Conservation (phyloP, 768 basidiomycete species). For the Mycena crocata region DNA sequence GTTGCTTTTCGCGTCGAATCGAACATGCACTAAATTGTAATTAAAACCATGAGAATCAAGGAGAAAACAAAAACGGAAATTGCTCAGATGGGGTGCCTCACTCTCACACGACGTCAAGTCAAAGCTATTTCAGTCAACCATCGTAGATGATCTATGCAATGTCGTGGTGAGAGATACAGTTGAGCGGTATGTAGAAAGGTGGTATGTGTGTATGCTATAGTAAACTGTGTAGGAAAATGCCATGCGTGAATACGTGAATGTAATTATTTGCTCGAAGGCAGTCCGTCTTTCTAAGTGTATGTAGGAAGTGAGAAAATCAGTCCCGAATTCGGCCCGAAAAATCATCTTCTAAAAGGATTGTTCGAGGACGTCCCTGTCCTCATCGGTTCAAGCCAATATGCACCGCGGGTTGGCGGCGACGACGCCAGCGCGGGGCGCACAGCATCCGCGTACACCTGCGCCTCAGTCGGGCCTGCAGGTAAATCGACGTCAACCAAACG, state of each 20-base stretch:
- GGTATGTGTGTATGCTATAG: not conserved
- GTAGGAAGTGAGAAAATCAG: not conserved
- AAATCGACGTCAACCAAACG: conserved; percentile 43
- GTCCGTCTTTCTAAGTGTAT: not conserved
- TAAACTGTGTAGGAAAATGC: not conserved
- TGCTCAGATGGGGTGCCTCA: too few species aligned
- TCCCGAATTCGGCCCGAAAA: conserved; percentile 1
- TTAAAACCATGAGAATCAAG: too few species aligned
- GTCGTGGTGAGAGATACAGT: too few species aligned
- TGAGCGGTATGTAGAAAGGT: not conserved
- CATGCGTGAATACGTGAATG: not conserved
- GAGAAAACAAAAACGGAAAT: too few species aligned
- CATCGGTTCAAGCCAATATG: conserved; percentile 55
- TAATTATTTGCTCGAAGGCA: not conserved
- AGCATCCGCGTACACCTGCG: conserved; percentile 68
- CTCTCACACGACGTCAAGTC: too few species aligned
- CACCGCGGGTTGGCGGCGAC: conserved; percentile 46
- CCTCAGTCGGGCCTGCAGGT: conserved; percentile 57
- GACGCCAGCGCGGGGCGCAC: conserved; percentile 50
- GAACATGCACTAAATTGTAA: too few species aligned
- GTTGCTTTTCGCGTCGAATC: not conserved
- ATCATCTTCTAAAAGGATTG: conserved; percentile 66
- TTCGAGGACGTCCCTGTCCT: conserved; percentile 60
- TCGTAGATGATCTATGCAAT: too few species aligned
- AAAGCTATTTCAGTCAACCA: too few species aligned